Evolutionary conservation across 306 rosid genomes (phyloP), one percentile per base, ranked within the genome.

Genomic region (Sechiopsis laciniata): DNA sequence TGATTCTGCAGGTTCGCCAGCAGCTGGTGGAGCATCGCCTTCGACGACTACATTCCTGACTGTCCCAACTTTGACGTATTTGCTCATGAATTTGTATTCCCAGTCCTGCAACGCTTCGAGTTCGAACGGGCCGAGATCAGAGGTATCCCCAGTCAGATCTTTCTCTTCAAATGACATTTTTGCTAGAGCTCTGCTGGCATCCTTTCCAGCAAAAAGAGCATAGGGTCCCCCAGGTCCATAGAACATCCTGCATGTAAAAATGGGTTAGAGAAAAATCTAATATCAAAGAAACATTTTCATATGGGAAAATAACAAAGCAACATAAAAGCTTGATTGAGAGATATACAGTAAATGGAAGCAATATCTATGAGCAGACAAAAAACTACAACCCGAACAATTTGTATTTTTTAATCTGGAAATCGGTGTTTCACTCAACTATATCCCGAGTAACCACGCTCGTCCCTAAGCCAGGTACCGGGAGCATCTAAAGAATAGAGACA

Each of bases 211-310:
- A 29, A 95, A 95, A 61, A 95, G 80, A 8, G 99, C 99, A 72
- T 95, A 95, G 8, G 99, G 95, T 15, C 99, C 99, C 15, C 96
- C 96, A 0, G 97, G 99, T 72, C 99, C 99, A 80, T 95, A 95
- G 78, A 95, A 95, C 92, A 86, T 80, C 87, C 99, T 95, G 90
- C 74, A 65, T 76, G 10, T 19, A 68, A 42, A 46, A 29, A 29
- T 51, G 58, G 45, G 35, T 69, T 24, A 46, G 73, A 37, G 8
- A 7, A 42, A 53, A 64, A n/a, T 51, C 37, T 17, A n/a, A 64
- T 32, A 16, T 10, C 71, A 71, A 54, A 45, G 73, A 62, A 84
- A 50, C 48, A 55, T 21, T n/a, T n/a, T n/a, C n/a, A n/a, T n/a
- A n/a, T n/a, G n/a, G n/a, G n/a, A n/a, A 26, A 54, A 65, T 19